Percentiles rank a stretch among this genome's conserved stretches.
Evolutionary conservation across 805 yeast species (phyloP).

Genomic region (Zygoascus ofunaensis): DNA sequence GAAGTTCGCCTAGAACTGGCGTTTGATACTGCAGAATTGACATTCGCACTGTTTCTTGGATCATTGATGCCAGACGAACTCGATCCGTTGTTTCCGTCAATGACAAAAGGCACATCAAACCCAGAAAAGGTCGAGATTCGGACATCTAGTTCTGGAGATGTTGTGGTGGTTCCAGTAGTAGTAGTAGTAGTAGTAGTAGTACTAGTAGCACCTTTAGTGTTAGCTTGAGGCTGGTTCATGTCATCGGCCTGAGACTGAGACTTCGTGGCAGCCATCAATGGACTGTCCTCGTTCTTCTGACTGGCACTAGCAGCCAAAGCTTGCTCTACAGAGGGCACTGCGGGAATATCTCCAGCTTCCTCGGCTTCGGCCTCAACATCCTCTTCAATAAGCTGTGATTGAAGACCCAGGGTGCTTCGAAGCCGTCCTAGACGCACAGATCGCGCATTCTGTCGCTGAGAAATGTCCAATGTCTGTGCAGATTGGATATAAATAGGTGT

Average conservation of each 20-base stretch:
- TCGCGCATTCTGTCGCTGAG: conserved; percentile 17
- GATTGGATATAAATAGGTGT: conserved; percentile 20
- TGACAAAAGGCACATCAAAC: conserved; percentile 15
- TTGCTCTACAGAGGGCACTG: not conserved
- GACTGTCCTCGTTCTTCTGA: not conserved
- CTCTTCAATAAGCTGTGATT: conserved; percentile 20
- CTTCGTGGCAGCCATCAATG: no score
- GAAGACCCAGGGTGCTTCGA: conserved; percentile 14
- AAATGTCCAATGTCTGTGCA: conserved; percentile 10
- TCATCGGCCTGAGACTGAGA: no score
- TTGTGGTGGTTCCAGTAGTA: not conserved
- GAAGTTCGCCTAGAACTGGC: no score
- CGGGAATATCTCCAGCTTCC: not conserved
- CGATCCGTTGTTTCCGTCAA: no score
- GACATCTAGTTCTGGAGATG: conserved; percentile 3
- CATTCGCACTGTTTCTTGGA: no score
- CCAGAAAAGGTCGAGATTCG: conserved; percentile 11
- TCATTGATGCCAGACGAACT: no score
- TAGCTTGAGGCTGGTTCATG: not conserved
- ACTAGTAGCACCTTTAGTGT: not conserved
- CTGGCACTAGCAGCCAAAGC: not conserved
- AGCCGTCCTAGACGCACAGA: conserved; percentile 27
- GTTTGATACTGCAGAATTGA: no score
- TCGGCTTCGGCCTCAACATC: conserved; percentile 14
- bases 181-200: not conserved